Conservation (phyloP, 2,329 filamentous ascomycete species). For the Colletotrichum horii region DNA sequence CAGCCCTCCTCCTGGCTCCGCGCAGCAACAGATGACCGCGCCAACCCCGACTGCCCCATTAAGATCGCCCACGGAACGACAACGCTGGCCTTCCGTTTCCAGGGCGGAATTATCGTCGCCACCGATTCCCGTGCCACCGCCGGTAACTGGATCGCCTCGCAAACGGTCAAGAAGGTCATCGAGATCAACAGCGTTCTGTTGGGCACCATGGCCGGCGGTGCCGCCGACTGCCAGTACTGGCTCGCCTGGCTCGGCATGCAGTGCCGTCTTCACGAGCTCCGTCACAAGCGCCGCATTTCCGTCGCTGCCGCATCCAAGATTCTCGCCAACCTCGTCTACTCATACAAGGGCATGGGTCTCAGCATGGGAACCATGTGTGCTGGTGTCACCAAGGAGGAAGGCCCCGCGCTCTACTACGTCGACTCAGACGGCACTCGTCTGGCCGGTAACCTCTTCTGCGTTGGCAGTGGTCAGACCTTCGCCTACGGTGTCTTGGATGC, state of each 20-base stretch:
- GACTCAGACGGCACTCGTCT: conserved; percentile 95
- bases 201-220: conserved; percentile 98
- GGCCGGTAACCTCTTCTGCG: conserved; percentile 95
- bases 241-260: conserved; percentile 98
- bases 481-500: conserved; percentile 98
- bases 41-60: conserved; percentile 96
- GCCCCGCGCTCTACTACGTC: conserved; percentile 98
- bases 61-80: conserved; percentile 99
- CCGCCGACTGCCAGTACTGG: conserved; percentile 99
- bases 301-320: conserved; percentile 98
- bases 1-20: conserved; percentile 94
- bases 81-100: conserved; percentile 96
- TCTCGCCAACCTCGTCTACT: conserved; percentile 96
- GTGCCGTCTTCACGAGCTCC: conserved; percentile 98
- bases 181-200: conserved; percentile 95
- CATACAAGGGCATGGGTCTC: conserved; percentile 98
- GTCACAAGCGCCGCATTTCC: conserved; percentile 98
- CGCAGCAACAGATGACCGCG: conserved; percentile 94
- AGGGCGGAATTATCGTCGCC: conserved; percentile 97
- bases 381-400: conserved; percentile 93
- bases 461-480: conserved; percentile 97
- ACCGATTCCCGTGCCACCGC: conserved; percentile 97
- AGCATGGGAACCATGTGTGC: conserved; percentile 99
- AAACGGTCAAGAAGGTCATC: conserved; percentile 99
- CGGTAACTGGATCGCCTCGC: conserved; percentile 98